Evolutionary conservation across 306 rosid genomes (phyloP).

Genomic region (Ormosia emarginata): DNA sequence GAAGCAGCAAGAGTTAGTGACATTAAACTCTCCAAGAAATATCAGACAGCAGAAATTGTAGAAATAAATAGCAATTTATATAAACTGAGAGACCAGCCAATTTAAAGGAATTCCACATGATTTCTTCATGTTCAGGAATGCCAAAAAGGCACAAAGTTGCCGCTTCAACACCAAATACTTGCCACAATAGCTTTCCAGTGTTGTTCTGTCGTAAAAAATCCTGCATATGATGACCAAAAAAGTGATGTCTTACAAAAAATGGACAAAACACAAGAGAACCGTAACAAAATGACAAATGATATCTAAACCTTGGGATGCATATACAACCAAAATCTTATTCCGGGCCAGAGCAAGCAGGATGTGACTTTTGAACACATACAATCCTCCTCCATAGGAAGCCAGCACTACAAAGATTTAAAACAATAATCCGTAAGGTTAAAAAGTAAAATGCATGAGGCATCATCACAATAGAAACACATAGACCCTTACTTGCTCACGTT

Average conservation of each 20-base stretch:
- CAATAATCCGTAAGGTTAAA: background rate
- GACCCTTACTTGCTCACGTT: background rate
- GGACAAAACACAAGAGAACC: background rate
- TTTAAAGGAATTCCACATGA: slow-evolving; percentile 85
- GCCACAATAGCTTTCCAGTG: slow-evolving; percentile 90
- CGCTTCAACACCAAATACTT: slow-evolving; percentile 75
- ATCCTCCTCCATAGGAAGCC: slow-evolving; percentile 86
- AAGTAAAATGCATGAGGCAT: background rate
- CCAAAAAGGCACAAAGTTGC: slow-evolving; percentile 85
- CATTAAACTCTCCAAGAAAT: background rate
- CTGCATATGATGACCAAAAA: slow-evolving; percentile 37
- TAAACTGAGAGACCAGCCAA: slow-evolving; percentile 57
- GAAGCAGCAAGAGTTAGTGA: background rate
- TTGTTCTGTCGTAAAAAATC: slow-evolving; percentile 93
- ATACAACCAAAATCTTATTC: slow-evolving; percentile 83
- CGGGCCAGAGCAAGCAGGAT: slow-evolving; percentile 51
- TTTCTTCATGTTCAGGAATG: slow-evolving; percentile 79
- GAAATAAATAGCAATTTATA: background rate
- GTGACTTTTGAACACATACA: slow-evolving; percentile 74
- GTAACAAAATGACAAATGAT: background rate
- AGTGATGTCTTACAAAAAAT: background rate
- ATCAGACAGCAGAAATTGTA: background rate
- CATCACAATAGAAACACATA: background rate
- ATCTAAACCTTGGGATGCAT: slow-evolving; percentile 91
- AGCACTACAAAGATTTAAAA: slow-evolving; percentile 53